Evolutionary conservation across 352 stramenopile species (phyloP).

Genomic region (Aphanomyces invadans): DNA sequence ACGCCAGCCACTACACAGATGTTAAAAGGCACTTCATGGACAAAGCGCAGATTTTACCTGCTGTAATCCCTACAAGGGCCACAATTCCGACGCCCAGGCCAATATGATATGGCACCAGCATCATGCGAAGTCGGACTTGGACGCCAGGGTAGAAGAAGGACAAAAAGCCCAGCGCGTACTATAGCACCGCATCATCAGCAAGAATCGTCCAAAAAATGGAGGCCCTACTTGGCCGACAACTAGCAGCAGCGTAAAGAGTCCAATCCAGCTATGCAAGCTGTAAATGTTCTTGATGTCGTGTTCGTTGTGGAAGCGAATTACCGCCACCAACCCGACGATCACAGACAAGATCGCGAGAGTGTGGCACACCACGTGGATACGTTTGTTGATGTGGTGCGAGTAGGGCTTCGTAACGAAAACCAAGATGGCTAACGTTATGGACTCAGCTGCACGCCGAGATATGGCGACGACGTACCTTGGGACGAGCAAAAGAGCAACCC

Average conservation of each 20-base stretch:
- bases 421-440: constrained; percentile 14
- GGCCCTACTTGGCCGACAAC: constrained; percentile 37
- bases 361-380: constrained; percentile 68
- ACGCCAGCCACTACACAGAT: constrained; percentile 40
- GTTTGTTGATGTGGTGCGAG: constrained; percentile 24
- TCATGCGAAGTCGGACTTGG: constrained; percentile 32
- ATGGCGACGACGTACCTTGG: constrained; percentile 29
- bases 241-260: constrained; percentile 51
- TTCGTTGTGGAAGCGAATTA: constrained; percentile 85
- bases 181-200: background rate
- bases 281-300: constrained; percentile 82
- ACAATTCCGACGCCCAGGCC: constrained; percentile 55
- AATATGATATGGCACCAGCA: constrained; percentile 55
- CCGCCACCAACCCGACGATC: constrained; percentile 49
- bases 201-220: background rate
- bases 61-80: constrained; percentile 52
- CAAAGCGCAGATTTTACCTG: constrained; percentile 27
- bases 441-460: no score
- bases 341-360: constrained; percentile 50
- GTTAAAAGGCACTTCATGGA: background rate
- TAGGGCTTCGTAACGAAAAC: constrained; percentile 10
- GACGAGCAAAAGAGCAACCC: constrained; percentile 74
- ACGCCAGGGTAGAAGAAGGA: constrained; percentile 76
- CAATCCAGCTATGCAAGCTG: constrained; percentile 82
- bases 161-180: constrained; percentile 33